Conservation (phyloP, 2,329 filamentous ascomycete species). For the Paecilomyces sp. region DNA sequence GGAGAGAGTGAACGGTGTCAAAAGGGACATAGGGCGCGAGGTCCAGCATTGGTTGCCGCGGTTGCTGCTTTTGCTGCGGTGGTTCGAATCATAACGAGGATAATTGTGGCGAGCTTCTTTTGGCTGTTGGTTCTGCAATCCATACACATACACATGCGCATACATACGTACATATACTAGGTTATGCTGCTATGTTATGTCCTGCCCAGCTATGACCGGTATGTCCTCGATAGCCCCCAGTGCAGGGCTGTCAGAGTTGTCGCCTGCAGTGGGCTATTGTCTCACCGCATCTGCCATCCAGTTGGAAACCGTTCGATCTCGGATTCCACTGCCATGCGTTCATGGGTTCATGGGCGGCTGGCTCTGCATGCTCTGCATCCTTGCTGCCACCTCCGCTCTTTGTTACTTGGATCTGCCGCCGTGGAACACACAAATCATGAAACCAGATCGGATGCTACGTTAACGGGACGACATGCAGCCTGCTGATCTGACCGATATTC, state of each 20-base stretch:
- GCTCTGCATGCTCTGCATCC: background rate
- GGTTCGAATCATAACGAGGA: background rate
- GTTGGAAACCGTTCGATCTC: background rate
- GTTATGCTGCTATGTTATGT: background rate
- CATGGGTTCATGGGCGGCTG: background rate
- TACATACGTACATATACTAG: no score
- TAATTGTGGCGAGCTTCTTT: background rate
- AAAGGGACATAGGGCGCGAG: background rate
- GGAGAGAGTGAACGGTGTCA: background rate
- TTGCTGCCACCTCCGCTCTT: background rate
- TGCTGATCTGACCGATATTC: background rate
- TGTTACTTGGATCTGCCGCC: background rate
- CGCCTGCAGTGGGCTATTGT: background rate
- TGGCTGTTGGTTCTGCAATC: background rate
- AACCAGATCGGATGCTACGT: slow-evolving; percentile 11
- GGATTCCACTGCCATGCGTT: background rate
- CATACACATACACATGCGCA: background rate
- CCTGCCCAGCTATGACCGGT: background rate
- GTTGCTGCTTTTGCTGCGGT: background rate
- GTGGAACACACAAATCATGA: background rate
- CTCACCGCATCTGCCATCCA: background rate
- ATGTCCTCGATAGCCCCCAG: background rate
- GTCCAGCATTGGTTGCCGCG: background rate
- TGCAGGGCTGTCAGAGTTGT: background rate
- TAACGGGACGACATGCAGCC: background rate